Evolutionary conservation across 805 yeast genomes (phyloP).

Genomic region (Hagleromyces aurorensis): DNA sequence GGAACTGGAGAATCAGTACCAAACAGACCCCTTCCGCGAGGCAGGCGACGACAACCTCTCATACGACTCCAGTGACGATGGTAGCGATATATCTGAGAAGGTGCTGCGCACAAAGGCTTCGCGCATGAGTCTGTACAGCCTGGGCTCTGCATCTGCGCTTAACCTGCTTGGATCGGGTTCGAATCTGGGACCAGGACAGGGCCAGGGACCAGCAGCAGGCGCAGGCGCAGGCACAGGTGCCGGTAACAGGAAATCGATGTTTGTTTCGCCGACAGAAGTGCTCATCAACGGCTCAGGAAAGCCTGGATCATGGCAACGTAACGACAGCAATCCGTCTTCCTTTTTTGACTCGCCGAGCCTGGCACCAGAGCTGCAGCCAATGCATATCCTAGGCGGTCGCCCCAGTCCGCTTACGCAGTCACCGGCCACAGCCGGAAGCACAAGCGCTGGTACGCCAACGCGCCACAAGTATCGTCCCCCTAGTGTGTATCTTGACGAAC

Average conservation of each 20-base stretch:
- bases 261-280: constrained; percentile 45
- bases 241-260: constrained; percentile 38
- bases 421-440: not conserved
- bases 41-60: constrained; percentile 18
- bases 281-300: constrained; percentile 11
- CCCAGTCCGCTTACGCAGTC: constrained; percentile 1
- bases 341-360: constrained; percentile 11
- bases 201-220: constrained; percentile 4
- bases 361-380: constrained; percentile 9
- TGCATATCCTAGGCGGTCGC: constrained; percentile 6
- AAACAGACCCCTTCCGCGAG: constrained; percentile 15
- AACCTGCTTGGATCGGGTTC: no score
- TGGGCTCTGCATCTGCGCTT: constrained; percentile 27
- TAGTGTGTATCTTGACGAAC: constrained; percentile 40
- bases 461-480: constrained; percentile 37
- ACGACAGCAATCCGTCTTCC: constrained; percentile 4
- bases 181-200: constrained; percentile 1
- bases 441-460: constrained; percentile 1
- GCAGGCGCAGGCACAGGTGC: constrained; percentile 9
- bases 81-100: constrained; percentile 21
- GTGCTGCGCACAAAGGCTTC: constrained; percentile 16
- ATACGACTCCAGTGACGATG: constrained; percentile 15
- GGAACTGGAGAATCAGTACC: constrained; percentile 13
- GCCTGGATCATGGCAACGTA: constrained; percentile 4
- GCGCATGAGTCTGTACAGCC: constrained; percentile 25